Base-by-base conservation (phyloP, 2,329 filamentous ascomycete species). In the Trichoderma pleuroti region DNA sequence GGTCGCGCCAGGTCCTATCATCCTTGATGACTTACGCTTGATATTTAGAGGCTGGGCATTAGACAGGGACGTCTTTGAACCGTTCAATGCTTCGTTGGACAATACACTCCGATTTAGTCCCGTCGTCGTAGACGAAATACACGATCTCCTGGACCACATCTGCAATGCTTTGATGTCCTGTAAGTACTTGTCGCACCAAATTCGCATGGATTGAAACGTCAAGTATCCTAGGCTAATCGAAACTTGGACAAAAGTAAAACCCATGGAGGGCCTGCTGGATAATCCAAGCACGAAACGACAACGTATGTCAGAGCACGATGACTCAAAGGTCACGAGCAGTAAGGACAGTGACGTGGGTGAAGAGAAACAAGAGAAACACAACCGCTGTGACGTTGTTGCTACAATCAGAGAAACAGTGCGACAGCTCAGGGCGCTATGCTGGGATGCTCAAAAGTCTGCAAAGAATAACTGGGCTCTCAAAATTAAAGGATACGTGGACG, bases 71-170 rank as follows among this genome's bases (percentile, higher is more conserved):
- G 49, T 66, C 49, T 66, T 39, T 10, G 63, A 49, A 21, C 63
- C 63, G 46, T 49, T 56, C 63, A 66, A 66, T 56, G 49, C 56
- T 39, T 66, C 63, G 63, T 56, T 66, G 24, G 63, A 66, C 63
- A 56, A 66, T 24, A 66, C 49, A 16, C 63, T 66, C 32, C 63
- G 63, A 24, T 66, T 66, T 32, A 66, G 63, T 30, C 63, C 63
- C 10, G 56, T 32, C 14, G 63, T 56, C n/a, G 63, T 66, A 21
- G 63, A 66, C 0, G 56, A 56, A 4, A 66, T 66, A 56, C 63
- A 66, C 7, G 49, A 66, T 24, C 63, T 66, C 46, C 49, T 66
- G 2, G 63, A 66, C 24, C 49, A 56, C 63, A 66, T 66, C 16
- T 66, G 63, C 28, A 49, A 66, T 30, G 30, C 63, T 8, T 56